Evolutionary conservation across 2,329 filamentous ascomycete species (phyloP).

Genomic region (Fusarium paranaense): DNA sequence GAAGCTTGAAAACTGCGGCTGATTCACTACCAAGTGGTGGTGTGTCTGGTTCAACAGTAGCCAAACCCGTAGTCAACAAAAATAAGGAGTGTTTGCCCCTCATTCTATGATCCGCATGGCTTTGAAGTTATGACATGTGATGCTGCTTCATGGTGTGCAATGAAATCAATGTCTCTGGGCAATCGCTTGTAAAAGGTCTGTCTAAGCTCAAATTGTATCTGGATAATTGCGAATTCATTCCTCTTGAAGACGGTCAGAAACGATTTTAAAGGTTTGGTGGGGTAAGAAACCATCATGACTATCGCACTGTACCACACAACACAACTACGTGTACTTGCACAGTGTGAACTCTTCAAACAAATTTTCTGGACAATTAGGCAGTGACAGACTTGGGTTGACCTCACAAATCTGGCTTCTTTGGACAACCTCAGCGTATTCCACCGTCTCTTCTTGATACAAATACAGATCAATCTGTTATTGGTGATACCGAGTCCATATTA

Average conservation of each 20-base stretch:
- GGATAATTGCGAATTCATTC: neutral
- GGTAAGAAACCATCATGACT: neutral
- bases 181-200: neutral
- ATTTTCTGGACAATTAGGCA: neutral
- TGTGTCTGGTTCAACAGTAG: constrained; percentile 35
- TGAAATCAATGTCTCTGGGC: neutral
- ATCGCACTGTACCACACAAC: neutral
- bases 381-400: neutral
- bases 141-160: no score
- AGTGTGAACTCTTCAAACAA: neutral
- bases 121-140: constrained; percentile 11
- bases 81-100: constrained; percentile 36
- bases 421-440: neutral
- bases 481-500: neutral
- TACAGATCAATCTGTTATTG: neutral
- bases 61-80: constrained; percentile 42
- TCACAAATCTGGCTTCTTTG: neutral
- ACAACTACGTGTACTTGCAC: neutral
- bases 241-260: neutral
- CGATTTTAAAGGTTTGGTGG: neutral
- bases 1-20: constrained; percentile 40
- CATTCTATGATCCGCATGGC: constrained; percentile 15
- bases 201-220: neutral
- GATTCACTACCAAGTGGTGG: constrained; percentile 44
- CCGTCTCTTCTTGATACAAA: neutral